Conservation (phyloP, 1,284 basidiomycete species). For the Cutaneotrichosporon cavernicola region DNA sequence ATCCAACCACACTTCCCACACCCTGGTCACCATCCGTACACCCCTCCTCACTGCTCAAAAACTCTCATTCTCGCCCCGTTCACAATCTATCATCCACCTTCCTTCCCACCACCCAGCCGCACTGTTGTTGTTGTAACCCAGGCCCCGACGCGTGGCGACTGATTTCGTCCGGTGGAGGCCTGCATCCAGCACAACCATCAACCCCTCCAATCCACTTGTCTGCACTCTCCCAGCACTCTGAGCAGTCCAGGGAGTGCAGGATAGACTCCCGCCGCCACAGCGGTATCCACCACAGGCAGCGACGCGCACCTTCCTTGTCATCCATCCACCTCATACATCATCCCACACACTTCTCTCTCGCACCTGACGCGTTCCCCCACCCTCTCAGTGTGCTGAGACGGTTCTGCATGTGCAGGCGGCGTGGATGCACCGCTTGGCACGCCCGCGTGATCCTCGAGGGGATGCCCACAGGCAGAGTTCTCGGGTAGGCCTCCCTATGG, state of each 20-base stretch:
- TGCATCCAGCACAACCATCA: constrained; percentile 9
- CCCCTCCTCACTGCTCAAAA: constrained; percentile 1
- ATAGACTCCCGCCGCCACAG: background rate
- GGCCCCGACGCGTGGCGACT: constrained; percentile 11
- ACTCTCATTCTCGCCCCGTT: background rate
- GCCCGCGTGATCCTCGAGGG: background rate
- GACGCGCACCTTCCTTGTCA: background rate
- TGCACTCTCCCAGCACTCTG: background rate
- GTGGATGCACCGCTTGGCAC: constrained; percentile 5
- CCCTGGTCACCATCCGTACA: background rate
- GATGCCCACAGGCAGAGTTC: background rate
- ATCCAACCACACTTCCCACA: constrained; percentile 2
- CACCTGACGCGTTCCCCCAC: background rate
- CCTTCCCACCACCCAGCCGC: background rate
- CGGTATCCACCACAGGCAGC: background rate
- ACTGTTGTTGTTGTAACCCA: constrained; percentile 10
- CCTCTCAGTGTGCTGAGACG: background rate
- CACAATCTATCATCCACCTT: background rate
- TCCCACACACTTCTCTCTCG: background rate
- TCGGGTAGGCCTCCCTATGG: background rate
- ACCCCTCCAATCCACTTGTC: background rate
- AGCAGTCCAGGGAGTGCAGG: background rate
- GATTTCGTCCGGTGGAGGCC: constrained; percentile 15
- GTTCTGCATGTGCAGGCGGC: background rate
- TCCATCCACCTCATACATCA: background rate